Evolutionary conservation across 148 eudicot genomes (phyloP).

Genomic region (Nepenthes gracilis): DNA sequence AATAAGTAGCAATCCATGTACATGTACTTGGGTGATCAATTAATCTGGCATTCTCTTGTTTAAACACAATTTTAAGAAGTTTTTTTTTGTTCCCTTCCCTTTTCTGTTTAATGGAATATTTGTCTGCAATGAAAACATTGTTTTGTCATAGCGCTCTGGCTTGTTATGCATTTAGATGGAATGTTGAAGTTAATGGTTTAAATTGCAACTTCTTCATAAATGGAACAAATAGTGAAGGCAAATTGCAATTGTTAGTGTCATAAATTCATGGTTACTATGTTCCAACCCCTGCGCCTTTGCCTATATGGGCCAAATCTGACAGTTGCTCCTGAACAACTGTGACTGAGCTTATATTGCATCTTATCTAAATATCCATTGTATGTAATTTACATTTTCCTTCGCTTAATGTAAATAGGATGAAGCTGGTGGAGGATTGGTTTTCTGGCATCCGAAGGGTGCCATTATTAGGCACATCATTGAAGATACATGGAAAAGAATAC

Average conservation of each 20-base stretch:
- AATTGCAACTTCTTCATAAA: too few species aligned
- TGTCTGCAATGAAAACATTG: too few species aligned
- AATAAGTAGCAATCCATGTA: too few species aligned
- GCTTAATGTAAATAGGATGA: slow-evolving; percentile 53
- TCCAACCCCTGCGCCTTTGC: not conserved
- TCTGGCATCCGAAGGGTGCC: slow-evolving; percentile 99
- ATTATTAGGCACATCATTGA: slow-evolving; percentile 85
- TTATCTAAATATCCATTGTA: not conserved
- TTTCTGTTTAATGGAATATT: too few species aligned
- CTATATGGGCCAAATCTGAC: not conserved
- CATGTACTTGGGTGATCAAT: too few species aligned
- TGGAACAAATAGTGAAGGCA: not conserved
- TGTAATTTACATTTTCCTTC: not conserved
- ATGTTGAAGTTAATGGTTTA: not conserved
- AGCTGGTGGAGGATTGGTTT: slow-evolving; percentile 98
- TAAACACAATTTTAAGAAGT: too few species aligned
- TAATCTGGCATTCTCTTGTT: too few species aligned
- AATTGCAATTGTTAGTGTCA: not conserved
- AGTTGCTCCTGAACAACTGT: too few species aligned
- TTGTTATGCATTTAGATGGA: not conserved
- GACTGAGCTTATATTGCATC: too few species aligned
- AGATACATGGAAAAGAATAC: slow-evolving; percentile 89
- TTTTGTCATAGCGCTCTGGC: too few species aligned
- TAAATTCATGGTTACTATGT: not conserved
- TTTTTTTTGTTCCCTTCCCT: too few species aligned